phyloP scores from a whole-genome alignment of 2,329 filamentous ascomycete genomes.

The Aspergillus ibericus region DNA sequence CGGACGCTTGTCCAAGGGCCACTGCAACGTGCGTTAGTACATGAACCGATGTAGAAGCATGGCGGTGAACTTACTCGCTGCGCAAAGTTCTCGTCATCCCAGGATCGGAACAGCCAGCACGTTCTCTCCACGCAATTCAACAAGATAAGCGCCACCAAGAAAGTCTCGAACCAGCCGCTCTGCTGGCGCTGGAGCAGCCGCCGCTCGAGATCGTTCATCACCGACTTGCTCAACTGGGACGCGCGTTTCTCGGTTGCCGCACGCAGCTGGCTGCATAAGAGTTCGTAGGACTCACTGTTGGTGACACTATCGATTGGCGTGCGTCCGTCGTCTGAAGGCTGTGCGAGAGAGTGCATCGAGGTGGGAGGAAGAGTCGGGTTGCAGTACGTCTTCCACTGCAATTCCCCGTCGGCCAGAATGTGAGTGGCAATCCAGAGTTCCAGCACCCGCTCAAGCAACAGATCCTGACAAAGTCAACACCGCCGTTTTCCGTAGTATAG shows the following conservation, averaged over 20 bases:
- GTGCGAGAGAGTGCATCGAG: conserved; percentile 37
- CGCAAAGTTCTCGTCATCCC: conserved; percentile 46
- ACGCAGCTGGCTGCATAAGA: conserved; percentile 56
- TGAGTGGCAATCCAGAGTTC: conserved; percentile 59
- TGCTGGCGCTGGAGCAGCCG: conserved; percentile 60
- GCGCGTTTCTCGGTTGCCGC: conserved; percentile 58
- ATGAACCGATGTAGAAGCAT: neutral
- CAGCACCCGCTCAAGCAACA: conserved; percentile 51
- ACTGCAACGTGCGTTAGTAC: conserved; percentile 32
- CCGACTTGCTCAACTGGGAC: conserved; percentile 51
- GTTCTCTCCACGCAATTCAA: conserved; percentile 61
- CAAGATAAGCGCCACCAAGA: conserved; percentile 59
- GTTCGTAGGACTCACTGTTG: conserved; percentile 47
- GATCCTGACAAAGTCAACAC: conserved; percentile 34
- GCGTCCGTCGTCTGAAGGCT: conserved; percentile 42
- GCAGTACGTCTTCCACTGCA: conserved; percentile 52
- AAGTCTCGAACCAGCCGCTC: conserved; percentile 58
- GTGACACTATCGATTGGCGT: conserved; percentile 41
- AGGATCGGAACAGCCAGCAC: conserved; percentile 58
- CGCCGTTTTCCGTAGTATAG: neutral
- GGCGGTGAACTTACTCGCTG: conserved; percentile 31
- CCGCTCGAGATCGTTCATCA: conserved; percentile 62
- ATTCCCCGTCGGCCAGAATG: conserved; percentile 52
- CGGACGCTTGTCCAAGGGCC: conserved; percentile 57
- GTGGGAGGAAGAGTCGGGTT: conserved; percentile 45